Conservation (phyloP, 2,329 filamentous ascomycete species). For the Cyclaneusma minus region DNA sequence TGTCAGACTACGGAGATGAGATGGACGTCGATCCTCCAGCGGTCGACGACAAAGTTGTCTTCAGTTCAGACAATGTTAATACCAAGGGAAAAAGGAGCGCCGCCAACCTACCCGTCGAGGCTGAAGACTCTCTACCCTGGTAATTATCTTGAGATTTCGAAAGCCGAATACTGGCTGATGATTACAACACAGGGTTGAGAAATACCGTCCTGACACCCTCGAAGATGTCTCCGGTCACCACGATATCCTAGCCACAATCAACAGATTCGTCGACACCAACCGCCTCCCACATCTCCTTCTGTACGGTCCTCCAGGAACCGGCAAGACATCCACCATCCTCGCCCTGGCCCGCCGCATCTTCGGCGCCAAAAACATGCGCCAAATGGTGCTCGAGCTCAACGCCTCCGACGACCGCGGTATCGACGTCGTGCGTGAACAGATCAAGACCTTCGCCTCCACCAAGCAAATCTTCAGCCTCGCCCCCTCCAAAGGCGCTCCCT, state of each 20-base stretch:
- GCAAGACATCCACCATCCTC: conserved; percentile 93
- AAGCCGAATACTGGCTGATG: neutral
- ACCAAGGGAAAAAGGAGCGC: conserved; percentile 83
- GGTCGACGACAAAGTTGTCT: conserved; percentile 37
- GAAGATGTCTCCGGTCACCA: conserved; percentile 92
- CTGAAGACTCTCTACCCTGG: conserved; percentile 90
- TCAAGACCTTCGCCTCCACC: conserved; percentile 97
- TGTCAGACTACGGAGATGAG: conserved; percentile 44
- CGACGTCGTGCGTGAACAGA: conserved; percentile 94
- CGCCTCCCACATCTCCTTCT: conserved; percentile 88
- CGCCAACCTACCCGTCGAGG: conserved; percentile 85
- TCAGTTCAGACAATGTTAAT: conserved; percentile 58
- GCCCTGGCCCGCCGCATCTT: conserved; percentile 90
- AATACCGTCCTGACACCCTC: conserved; percentile 80
- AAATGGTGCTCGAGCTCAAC: conserved; percentile 97
- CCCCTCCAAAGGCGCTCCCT: conserved; percentile 29
- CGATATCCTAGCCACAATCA: conserved; percentile 93
- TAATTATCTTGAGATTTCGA: conserved; percentile 21
- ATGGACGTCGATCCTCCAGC: conserved; percentile 51
- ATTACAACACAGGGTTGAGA: conserved; percentile 59
- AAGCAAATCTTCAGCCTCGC: conserved; percentile 82
- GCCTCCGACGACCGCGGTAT: conserved; percentile 95
- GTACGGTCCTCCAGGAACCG: conserved; percentile 90
- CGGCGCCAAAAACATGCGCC: conserved; percentile 77
- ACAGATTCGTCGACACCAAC: conserved; percentile 92